Percentiles rank a stretch among this genome's conserved stretches.
phyloP scores from a whole-genome alignment of 2,329 filamentous ascomycete species.

The Cercospora canescens region DNA sequence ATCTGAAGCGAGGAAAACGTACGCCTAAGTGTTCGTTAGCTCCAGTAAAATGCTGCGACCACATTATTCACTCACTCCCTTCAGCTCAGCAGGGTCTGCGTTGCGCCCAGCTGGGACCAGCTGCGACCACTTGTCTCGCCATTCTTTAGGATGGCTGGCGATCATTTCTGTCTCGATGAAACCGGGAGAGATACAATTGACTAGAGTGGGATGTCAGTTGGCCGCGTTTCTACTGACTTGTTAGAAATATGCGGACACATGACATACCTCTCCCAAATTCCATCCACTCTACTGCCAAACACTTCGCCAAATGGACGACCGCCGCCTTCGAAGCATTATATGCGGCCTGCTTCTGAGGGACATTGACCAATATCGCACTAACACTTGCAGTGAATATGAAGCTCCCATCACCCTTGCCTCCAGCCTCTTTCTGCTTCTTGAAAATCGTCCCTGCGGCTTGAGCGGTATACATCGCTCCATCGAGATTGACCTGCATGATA shows the following conservation, averaged over 20 bases:
- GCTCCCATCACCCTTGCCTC: conserved; percentile 70
- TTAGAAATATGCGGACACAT: neutral
- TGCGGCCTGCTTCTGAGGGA: conserved; percentile 68
- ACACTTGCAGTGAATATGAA: conserved; percentile 69
- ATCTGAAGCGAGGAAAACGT: conserved; percentile 51
- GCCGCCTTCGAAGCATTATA: conserved; percentile 75
- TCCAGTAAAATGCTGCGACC: neutral
- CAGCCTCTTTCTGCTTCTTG: conserved; percentile 54
- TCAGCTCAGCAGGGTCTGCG: conserved; percentile 42
- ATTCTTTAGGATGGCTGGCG: conserved; percentile 39
- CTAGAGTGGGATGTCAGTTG: conserved; percentile 8
- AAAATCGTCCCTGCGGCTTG: conserved; percentile 79
- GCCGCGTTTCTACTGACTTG: neutral
- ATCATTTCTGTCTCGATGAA: conserved; percentile 44
- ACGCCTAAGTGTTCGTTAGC: conserved; percentile 35
- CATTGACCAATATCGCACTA: conserved; percentile 68
- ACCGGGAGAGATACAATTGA: conserved; percentile 44
- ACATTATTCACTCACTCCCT: conserved; percentile 24
- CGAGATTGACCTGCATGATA: conserved; percentile 57
- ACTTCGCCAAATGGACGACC: conserved; percentile 62
- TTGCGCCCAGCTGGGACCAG: conserved; percentile 43
- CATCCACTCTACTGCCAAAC: conserved; percentile 75
- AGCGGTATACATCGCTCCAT: conserved; percentile 84
- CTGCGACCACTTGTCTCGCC: conserved; percentile 40
- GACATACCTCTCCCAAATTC: conserved; percentile 39